A percentile compares a stretch with the other conserved stretches of the same genome.
These are phyloP conservation scores for Solanum acaule DNA, from an alignment of 257 asterid species.

Conservation along the genomic window DNA sequence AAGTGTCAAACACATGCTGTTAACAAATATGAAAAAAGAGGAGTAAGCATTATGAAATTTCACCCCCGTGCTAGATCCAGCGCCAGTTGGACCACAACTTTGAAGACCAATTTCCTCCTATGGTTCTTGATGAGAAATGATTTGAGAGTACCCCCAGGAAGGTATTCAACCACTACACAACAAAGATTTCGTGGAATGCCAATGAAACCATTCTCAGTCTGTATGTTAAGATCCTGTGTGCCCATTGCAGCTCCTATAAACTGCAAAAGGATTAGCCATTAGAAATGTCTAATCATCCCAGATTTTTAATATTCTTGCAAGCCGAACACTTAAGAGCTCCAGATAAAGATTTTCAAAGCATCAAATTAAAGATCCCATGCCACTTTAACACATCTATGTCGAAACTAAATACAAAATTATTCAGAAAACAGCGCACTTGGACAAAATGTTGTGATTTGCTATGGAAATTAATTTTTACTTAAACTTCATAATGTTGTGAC, in stretches of 20 bases:
- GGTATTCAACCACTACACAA: slow-evolving; percentile 75
- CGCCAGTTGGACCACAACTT: slow-evolving; percentile 70
- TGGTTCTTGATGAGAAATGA: slow-evolving; percentile 65
- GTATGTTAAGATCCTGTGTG: slow-evolving; percentile 45
- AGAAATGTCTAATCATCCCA: background rate
- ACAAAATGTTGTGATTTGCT: background rate
- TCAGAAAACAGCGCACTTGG: background rate
- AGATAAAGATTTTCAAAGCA: background rate
- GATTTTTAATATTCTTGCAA: background rate
- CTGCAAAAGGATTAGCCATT: slow-evolving; percentile 24
- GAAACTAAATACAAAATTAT: background rate
- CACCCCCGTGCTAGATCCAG: slow-evolving; percentile 86
- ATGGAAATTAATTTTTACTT: background rate
- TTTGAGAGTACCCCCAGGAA: slow-evolving; percentile 71
- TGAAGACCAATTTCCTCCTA: slow-evolving; percentile 64
- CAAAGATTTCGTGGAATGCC: slow-evolving; percentile 54
- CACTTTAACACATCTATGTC: background rate
- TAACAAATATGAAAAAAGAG: background rate
- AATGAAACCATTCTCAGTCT: slow-evolving; percentile 50
- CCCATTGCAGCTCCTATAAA: slow-evolving; percentile 77
- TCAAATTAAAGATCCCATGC: background rate
- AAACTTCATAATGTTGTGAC: background rate
- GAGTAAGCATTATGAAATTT: background rate
- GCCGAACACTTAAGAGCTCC: background rate
- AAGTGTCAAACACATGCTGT: background rate